Base-by-base conservation (phyloP, 208 protist species). In the Naegleria fowleri region DNA sequence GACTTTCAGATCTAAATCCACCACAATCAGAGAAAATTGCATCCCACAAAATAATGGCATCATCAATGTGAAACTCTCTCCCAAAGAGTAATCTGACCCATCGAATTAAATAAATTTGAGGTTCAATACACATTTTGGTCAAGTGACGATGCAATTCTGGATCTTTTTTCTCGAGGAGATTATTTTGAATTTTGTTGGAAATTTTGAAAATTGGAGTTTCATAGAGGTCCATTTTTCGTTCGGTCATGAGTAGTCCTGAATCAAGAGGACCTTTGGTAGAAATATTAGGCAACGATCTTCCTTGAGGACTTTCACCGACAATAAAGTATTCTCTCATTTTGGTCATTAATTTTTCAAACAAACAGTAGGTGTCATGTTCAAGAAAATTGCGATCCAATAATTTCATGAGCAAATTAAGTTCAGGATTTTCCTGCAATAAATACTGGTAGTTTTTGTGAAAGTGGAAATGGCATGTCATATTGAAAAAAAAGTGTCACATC, bases 31-130 rank as follows among this genome's bases (percentile, higher is more conserved):
- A 22, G 58, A 92, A 92, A 6, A 92, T 89, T 39, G 83, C 90
- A 43, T 92, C 90, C 90, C 90, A 92, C 5, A 92, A 29, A 16
- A 88, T 39, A 0, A 92, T 59, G 7, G 51, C 51, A 43, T 92
- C 90, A 16, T 92, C 90, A 25, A 92, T 51, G 25, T 92, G 83
- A 29, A 92, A 92, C 25, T 92, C 90, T 59, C 90, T 86, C 0
- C 51, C 51, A n/a, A 92, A 92, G 3, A 92, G n/a, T 25, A 92
- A 76, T 48, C 90, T 4, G 36, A 92, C 29, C 90, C 90, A 92
- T 79, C 55, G 39, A 75, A 87, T 84, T 51, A 15, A 13, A 87
- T 87, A 91, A 22, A 90, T 67, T 41, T 92, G 90, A 29, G 90
- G 90, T 43, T 92, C 90, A 41, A 92, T 90, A 0, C 16, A 11